Evolutionary conservation across 2,329 filamentous ascomycete genomes (phyloP).

Genomic region (Cladosporium sp.): DNA sequence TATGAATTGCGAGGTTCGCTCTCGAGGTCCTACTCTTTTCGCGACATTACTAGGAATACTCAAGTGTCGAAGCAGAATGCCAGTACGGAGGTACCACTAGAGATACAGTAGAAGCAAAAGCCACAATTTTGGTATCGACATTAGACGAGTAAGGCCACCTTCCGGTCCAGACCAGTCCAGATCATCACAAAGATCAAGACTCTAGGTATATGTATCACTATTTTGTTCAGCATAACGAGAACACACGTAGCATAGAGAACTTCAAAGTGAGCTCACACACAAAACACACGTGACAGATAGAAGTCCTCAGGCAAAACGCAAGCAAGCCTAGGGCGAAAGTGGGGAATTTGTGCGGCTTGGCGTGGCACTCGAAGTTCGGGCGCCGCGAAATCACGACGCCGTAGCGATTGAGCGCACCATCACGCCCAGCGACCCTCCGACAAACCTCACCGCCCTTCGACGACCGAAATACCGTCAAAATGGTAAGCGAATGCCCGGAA

Average conservation of each 20-base stretch:
- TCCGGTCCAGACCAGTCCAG: background rate
- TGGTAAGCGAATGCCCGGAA: slow-evolving; percentile 21
- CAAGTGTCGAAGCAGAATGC: background rate
- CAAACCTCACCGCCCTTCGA: slow-evolving; percentile 19
- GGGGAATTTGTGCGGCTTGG: slow-evolving; percentile 10
- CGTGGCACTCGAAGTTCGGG: slow-evolving; percentile 1
- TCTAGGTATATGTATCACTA: background rate
- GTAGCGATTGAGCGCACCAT: slow-evolving; percentile 1
- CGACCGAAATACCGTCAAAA: slow-evolving; percentile 24
- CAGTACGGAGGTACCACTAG: background rate
- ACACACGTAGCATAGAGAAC: too few species aligned
- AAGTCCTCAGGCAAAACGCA: background rate
- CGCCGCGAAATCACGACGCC: slow-evolving; percentile 6
- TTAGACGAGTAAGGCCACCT: rapidly evolving
- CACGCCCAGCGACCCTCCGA: slow-evolving; percentile 17
- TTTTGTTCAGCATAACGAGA: background rate
- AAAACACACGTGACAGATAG: background rate
- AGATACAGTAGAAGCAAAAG: background rate
- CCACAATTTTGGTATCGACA: background rate
- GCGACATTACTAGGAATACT: background rate
- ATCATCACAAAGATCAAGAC: background rate
- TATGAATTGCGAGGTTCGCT: background rate
- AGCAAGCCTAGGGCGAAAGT: background rate
- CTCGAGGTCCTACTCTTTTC: background rate
- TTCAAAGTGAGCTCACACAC: too few species aligned